A percentile compares a stretch with the other conserved stretches of the same genome.
Conservation (phyloP, 2,329 filamentous ascomycete species). For the Anthostomella pinea region DNA sequence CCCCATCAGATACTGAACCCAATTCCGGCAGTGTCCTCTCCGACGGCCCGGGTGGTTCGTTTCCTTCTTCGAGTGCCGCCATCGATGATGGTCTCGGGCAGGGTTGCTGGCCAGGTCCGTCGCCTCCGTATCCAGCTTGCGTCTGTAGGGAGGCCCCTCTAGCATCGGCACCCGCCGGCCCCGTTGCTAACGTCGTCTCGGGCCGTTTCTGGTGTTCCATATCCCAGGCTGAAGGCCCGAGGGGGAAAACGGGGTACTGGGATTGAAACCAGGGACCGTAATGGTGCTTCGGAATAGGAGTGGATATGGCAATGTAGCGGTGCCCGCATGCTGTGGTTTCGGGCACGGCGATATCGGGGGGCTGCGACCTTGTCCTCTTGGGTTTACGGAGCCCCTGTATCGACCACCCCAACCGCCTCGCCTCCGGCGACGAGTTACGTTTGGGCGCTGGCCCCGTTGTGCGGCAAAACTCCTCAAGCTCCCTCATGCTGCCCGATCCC, state of each 20-base stretch:
- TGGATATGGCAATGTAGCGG: slow-evolving; percentile 18
- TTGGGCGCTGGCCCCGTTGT: slow-evolving; percentile 20
- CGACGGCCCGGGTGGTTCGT: too few species aligned
- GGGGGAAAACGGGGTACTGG: slow-evolving; percentile 20
- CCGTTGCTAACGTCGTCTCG: slow-evolving; percentile 20
- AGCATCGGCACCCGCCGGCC: not conserved
- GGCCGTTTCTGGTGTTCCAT: slow-evolving; percentile 13
- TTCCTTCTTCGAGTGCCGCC: too few species aligned
- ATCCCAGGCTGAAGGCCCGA: slow-evolving; percentile 2
- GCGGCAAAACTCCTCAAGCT: slow-evolving; percentile 21
- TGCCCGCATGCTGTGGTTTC: slow-evolving; percentile 17
- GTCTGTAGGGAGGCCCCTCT: too few species aligned
- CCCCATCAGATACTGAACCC: too few species aligned
- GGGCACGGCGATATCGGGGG: slow-evolving; percentile 14
- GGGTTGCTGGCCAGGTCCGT: too few species aligned
- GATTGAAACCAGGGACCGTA: slow-evolving; percentile 19
- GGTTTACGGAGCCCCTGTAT: slow-evolving; percentile 20
- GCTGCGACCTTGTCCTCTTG: slow-evolving; percentile 15
- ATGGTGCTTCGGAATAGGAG: slow-evolving; percentile 6
- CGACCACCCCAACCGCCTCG: slow-evolving; percentile 17
- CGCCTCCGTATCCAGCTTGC: too few species aligned
- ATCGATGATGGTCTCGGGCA: too few species aligned
- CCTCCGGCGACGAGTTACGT: slow-evolving; percentile 13
- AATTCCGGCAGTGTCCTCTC: too few species aligned
- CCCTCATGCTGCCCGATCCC: slow-evolving; percentile 16